Evolutionary conservation across 148 eudicot species (phyloP).

Genomic region (Salicornia ramosissima): DNA sequence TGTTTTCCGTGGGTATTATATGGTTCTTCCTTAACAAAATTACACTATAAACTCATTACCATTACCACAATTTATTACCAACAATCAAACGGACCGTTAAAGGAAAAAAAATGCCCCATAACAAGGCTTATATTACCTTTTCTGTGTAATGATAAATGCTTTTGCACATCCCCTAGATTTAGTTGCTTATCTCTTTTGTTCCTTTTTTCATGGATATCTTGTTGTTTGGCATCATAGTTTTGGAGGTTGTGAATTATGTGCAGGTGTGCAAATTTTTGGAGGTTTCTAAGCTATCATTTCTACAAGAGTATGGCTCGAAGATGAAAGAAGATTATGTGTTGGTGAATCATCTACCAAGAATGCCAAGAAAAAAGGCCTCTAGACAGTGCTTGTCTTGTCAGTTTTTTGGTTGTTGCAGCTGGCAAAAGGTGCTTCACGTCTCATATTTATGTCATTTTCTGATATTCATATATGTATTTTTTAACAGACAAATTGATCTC

Average conservation of each 20-base stretch:
- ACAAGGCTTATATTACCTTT: neutral
- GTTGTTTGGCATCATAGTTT: neutral
- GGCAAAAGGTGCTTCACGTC: conserved; percentile 38
- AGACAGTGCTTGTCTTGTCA: conserved; percentile 39
- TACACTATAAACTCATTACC: too few relatives aligned
- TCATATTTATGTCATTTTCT: neutral
- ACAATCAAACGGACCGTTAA: too few relatives aligned
- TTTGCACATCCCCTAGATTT: neutral
- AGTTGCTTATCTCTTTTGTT: neutral
- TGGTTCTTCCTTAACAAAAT: too few relatives aligned
- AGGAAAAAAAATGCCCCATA: neutral
- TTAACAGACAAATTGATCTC: conserved; percentile 11
- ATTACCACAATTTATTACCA: too few relatives aligned
- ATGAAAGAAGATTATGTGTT: conserved; percentile 46
- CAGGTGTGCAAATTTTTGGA: conserved; percentile 51
- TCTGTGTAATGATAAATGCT: neutral
- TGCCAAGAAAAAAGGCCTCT: conserved; percentile 28
- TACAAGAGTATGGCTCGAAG: conserved; percentile 48
- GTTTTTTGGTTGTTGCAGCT: conserved; percentile 37
- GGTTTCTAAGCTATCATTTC: conserved; percentile 43
- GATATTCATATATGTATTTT: neutral
- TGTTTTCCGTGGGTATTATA: too few relatives aligned
- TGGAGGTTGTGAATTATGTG: conserved; percentile 6
- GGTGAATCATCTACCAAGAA: conserved; percentile 35
- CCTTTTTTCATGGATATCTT: neutral